These are phyloP conservation scores for Heliosperma pusillum DNA, from an alignment of 148 eudicot genomes.

Conservation along the genomic window DNA sequence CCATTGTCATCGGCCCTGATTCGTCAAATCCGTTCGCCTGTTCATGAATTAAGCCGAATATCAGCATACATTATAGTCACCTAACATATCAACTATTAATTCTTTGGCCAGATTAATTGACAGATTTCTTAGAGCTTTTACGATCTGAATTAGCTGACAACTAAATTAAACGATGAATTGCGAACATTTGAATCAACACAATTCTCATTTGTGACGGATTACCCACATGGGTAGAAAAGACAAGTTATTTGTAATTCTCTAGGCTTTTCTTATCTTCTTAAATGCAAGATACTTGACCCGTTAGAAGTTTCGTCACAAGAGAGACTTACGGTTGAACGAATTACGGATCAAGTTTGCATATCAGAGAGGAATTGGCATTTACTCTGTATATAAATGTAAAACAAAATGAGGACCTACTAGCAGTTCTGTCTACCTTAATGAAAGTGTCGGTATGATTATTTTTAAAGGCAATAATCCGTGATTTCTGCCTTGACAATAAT, in stretches of 20 bases:
- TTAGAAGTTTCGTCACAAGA: too few relatives aligned
- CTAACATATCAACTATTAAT: not conserved
- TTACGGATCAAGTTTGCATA: not conserved
- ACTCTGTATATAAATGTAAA: not conserved
- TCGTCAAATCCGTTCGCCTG: constrained; percentile 55
- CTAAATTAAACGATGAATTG: not conserved
- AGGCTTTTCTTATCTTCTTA: too few relatives aligned
- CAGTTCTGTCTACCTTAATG: not conserved
- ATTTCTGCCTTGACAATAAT: constrained; percentile 25
- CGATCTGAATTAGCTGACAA: not conserved
- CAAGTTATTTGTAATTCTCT: too few relatives aligned
- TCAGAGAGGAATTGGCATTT: not conserved
- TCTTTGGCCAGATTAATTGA: too few relatives aligned
- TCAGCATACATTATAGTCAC: not conserved
- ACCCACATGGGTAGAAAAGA: too few relatives aligned
- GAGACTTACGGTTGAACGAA: too few relatives aligned
- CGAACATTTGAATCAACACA: too few relatives aligned
- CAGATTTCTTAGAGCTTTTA: not conserved
- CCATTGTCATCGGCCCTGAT: constrained; percentile 23
- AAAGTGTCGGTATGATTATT: constrained; percentile 31
- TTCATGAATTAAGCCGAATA: not conserved
- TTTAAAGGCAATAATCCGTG: constrained; percentile 24
- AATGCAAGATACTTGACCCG: too few relatives aligned
- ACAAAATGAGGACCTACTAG: constrained; percentile 15
- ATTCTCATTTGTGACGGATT: too few relatives aligned